A percentile compares a stretch with the other conserved stretches of the same genome.
Evolutionary conservation across 2,329 filamentous ascomycete genomes (phyloP).

Genomic region (Penicillium sp.): DNA sequence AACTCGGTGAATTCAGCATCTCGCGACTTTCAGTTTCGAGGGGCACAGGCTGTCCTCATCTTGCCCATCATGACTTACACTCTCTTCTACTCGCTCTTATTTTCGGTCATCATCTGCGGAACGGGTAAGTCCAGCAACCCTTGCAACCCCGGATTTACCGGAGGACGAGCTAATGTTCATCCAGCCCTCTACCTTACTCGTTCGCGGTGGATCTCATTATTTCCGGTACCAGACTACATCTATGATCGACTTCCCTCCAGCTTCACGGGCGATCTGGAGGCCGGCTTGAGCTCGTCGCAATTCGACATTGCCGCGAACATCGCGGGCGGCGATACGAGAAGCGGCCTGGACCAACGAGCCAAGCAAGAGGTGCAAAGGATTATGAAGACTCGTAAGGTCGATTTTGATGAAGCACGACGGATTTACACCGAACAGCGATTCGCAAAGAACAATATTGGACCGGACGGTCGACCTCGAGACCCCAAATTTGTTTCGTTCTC

Average conservation of each 20-base stretch:
- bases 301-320: slow-evolving; percentile 85
- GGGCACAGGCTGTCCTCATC: neutral
- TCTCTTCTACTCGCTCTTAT: slow-evolving; percentile 72
- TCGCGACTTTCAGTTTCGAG: neutral
- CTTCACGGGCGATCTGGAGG: slow-evolving; percentile 83
- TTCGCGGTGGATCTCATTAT: slow-evolving; percentile 67
- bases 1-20: neutral
- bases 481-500: slow-evolving; percentile 96
- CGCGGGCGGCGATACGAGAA: slow-evolving; percentile 71
- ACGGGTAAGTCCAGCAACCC: slow-evolving; percentile 55
- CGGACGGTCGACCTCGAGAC: slow-evolving; percentile 83
- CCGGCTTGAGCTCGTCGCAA: slow-evolving; percentile 75
- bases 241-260: slow-evolving; percentile 75
- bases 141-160: slow-evolving; percentile 4
- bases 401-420: slow-evolving; percentile 86
- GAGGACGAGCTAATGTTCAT: slow-evolving; percentile 7
- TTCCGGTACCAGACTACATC: slow-evolving; percentile 65
- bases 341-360: slow-evolving; percentile 73
- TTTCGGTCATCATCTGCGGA: slow-evolving; percentile 67
- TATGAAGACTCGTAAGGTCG: slow-evolving; percentile 80
- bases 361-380: slow-evolving; percentile 83
- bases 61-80: slow-evolving; percentile 63
- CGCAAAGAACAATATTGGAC: slow-evolving; percentile 79
- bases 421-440: slow-evolving; percentile 84
- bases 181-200: slow-evolving; percentile 77